Percentiles rank a stretch among this genome's conserved stretches.
These are phyloP conservation scores for Hanseniaspora occidentalis DNA, from an alignment of 805 yeast genomes.

Conservation along the genomic window DNA sequence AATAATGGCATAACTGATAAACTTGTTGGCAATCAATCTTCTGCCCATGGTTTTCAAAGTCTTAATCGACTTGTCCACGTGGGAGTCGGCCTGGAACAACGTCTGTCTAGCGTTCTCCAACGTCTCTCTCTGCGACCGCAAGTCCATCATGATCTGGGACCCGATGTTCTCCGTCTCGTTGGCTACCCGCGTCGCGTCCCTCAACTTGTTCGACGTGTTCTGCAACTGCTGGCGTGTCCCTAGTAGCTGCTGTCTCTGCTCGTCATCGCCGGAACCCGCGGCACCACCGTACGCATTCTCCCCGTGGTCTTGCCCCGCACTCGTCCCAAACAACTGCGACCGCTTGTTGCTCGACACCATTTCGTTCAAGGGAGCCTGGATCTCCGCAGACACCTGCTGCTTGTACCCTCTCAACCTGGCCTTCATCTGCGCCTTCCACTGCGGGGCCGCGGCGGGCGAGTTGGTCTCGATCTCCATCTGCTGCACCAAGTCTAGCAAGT, in stretches of 20 bases:
- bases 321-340: constrained; percentile 54
- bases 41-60: constrained; percentile 88
- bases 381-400: constrained; percentile 40
- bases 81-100: constrained; percentile 77
- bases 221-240: constrained; percentile 71
- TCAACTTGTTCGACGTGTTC: constrained; percentile 67
- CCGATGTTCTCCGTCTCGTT: constrained; percentile 88
- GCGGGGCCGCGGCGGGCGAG: constrained; percentile 32
- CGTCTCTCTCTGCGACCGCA: constrained; percentile 90
- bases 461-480: constrained; percentile 85
- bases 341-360: constrained; percentile 63
- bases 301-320: constrained; percentile 13
- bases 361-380: constrained; percentile 42
- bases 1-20: constrained; percentile 83
- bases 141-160: constrained; percentile 74
- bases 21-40: constrained; percentile 80
- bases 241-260: constrained; percentile 72
- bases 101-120: constrained; percentile 77
- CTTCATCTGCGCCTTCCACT: constrained; percentile 51
- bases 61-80: constrained; percentile 78
- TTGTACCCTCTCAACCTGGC: constrained; percentile 64
- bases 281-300: constrained; percentile 30
- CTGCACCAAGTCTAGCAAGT: constrained; percentile 51
- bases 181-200: constrained; percentile 83
- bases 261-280: constrained; percentile 5